Base-by-base conservation (phyloP, 1,139 yeast species). In the Saccharomyces hybrid region DNA sequence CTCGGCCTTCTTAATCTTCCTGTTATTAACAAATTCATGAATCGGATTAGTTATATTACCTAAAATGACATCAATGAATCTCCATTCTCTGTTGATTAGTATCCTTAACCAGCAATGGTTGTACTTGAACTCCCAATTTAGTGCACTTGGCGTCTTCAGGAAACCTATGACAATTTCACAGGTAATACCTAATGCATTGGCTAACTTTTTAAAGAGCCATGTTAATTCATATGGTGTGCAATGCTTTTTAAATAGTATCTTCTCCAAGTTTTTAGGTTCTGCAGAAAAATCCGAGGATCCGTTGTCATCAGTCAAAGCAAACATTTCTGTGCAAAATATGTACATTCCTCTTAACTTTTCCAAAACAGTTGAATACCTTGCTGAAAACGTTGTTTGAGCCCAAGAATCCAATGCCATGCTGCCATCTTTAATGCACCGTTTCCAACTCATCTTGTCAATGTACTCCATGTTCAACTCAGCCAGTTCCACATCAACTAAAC, bases 51-150 rank as follows among this genome's bases (percentile, higher is more conserved):
- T 68, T 1, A 76, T 70, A 60, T 82, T 83, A 1, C 88, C 89
- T 42, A 83, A 63, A 5, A 82, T 74, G 6, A 81, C 82, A 63
- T 93, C 99, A 59, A 91, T 72, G 60, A 93, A 78, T 57, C 91
- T 75, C 81, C 93, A 90, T 63, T 85, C 88, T 23, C 83, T 84
- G 57, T 88, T 85, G 16, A 90, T 73, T 26, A 85, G 69, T 1
- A 90, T 83, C 1, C 96, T 82, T 54, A 90, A 77, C 99, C 99
- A 93, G 57, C 88, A 83, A 70, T 93, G 99, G 65, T 90, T 89
- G 48, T 84, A 75, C 41, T 82, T 81, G 54, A 83, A 80, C 71
- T 70, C 73, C 25, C 67, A 62, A 41, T 69, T 68, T 50, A 70
- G 70, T 26, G 82, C 82, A 60, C 82, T 82, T 4, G 96, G 96